These are phyloP conservation scores for Gossypium schwendimanii DNA, from an alignment of 441 rosid genomes.

Conservation along the genomic window DNA sequence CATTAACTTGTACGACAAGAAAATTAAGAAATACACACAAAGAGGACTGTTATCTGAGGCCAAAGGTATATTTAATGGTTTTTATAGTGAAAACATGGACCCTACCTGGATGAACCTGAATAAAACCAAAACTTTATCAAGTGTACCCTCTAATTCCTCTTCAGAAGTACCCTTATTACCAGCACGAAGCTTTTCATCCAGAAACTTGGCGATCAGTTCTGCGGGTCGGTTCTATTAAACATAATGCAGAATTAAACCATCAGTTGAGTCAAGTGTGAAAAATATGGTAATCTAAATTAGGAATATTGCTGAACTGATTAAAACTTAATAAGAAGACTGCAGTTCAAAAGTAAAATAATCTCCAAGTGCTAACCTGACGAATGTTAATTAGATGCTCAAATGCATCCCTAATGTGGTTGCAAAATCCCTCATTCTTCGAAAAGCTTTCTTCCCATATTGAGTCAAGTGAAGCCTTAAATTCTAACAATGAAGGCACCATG, in stretches of 20 bases:
- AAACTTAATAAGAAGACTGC: neutral
- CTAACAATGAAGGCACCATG: constrained; percentile 82
- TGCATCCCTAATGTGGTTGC: constrained; percentile 84
- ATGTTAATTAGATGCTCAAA: constrained; percentile 94
- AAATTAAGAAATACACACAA: constrained; percentile 8
- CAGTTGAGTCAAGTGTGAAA: neutral
- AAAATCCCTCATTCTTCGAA: constrained; percentile 79
- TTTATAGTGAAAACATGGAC: neutral
- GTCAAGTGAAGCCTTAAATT: constrained; percentile 86
- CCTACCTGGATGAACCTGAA: constrained; percentile 97
- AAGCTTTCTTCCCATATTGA: constrained; percentile 90
- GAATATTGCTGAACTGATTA: neutral
- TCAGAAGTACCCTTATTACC: constrained; percentile 98
- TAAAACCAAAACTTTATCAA: constrained; percentile 90
- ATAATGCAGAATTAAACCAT: constrained; percentile 16
- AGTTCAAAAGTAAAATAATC: neutral
- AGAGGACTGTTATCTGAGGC: neutral
- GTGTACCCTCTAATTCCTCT: constrained; percentile 96
- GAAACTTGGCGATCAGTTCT: constrained; percentile 91
- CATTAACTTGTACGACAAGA: neutral
- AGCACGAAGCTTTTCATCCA: constrained; percentile 98
- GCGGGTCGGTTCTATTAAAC: constrained; percentile 84
- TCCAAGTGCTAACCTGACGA: constrained; percentile 63
- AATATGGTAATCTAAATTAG: neutral
- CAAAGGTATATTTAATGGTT: neutral